Evolutionary conservation across 2,329 filamentous ascomycete genomes (phyloP), one percentile per base, ranked within the genome.

Genomic region (Fusarium duplospermum): DNA sequence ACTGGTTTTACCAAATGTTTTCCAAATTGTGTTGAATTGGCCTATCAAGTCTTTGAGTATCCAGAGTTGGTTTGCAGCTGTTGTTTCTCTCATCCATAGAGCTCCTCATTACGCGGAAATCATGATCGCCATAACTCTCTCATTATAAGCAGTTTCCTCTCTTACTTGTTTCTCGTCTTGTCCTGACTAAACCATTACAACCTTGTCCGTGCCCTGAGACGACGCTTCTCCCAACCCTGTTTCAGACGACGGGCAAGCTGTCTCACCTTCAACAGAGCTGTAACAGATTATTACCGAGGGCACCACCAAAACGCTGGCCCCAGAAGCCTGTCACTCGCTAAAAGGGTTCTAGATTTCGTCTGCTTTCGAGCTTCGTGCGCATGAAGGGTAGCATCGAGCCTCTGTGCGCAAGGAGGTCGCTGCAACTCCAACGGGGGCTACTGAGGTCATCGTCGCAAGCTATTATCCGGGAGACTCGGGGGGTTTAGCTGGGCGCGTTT

Each of bases 191-290:
- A 29, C 27, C 13, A 27, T 61, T 40, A 29, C 29, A 22, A 20
- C 10, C 59, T 63, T 60, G 27, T 35, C 47, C 35, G 13, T 65
- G 58, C 42, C 64, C 71, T 69, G 62, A 72, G 66, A 74, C 65
- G 69, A 70, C 18, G 47, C 62, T 65, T 63, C 68, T 64, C 64
- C 45, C 58, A 64, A 70, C 42, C 57, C 65, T 76, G 77, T 79
- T 79, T 80, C 77, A 80, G 68, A 60, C 27, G 20, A 33, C 57
- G 66, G 70, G 70, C 69, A 63, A 64, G 66, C 52, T 50, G 76
- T 78, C 72, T 78, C 76, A 78, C 63, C 72, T 70, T 58, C 42
- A 31, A 62, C 62, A 45, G 38, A 66, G 58, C 11, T 64, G 64
- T 66, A 71, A 66, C 69, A 72, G 66, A 45, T 22, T 29, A 27